These are phyloP conservation scores for Priceomyces fermenticarens DNA, from an alignment of 805 yeast species.

Conservation along the genomic window DNA sequence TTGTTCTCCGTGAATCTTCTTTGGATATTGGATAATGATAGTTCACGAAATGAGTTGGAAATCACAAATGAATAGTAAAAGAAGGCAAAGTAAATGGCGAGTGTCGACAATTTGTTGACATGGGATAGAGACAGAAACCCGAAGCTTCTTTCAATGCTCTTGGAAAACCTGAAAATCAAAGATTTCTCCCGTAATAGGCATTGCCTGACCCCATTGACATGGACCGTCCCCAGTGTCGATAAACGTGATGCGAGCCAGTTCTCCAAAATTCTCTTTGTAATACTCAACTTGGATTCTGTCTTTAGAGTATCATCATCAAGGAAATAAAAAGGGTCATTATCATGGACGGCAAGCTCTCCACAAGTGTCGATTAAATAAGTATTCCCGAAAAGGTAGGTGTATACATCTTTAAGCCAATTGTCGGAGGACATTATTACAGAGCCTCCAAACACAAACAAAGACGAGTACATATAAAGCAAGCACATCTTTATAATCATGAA, in stretches of 20 bases:
- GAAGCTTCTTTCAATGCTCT: not conserved
- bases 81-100: too few relatives aligned
- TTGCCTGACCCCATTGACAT: not conserved
- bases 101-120: too few relatives aligned
- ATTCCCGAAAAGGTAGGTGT: not conserved
- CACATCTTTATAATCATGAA: too few relatives aligned
- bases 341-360: not conserved
- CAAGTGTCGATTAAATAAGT: not conserved
- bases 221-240: not conserved
- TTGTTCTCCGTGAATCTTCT: too few relatives aligned
- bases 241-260: conserved; percentile 1
- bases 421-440: not conserved
- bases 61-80: too few relatives aligned
- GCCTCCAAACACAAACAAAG: not conserved
- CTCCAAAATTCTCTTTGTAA: not conserved
- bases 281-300: not conserved
- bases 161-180: conserved; percentile 2
- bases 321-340: not conserved
- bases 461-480: not conserved
- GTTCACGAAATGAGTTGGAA: too few relatives aligned
- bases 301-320: not conserved
- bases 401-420: not conserved
- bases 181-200: not conserved
- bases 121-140: not conserved
- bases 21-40: too few relatives aligned